Evolutionary conservation across 192 early-diverging fungal species (phyloP), one percentile per base, ranked within the genome.

Genomic region (Phycomyces nitens): DNA sequence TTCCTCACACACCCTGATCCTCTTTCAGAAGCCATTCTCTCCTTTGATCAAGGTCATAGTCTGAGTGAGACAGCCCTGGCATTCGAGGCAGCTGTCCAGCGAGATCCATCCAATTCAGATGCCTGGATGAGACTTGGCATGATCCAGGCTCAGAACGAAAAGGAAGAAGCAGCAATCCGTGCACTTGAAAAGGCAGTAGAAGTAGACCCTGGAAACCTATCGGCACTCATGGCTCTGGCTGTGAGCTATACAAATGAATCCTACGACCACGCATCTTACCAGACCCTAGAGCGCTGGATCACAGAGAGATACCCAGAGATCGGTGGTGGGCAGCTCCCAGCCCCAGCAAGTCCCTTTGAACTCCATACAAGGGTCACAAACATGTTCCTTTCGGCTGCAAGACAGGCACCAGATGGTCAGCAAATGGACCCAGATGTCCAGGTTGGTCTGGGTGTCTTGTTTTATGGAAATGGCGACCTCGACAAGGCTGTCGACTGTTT

Each of bases 401-500:
- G 92, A 38, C 66, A 61, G 47, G 85, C 76, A 24, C 76, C 83
- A 3, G 74, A 63, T 41, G 71, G 53, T n/a, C 60, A 62, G 39
- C 20, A 26, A 1, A 84, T 95, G 74, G 98, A 99, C 68, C 80
- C 94, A 0, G 94, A 95, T 63, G 92, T 99, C 1, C 98, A 99
- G 73, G 84, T 95, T 38, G 98, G 92, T 20, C 84, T 99, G 8
- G 98, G 98, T 5, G 92, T 99, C 12, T 77, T 99, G 61, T 99
- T 98, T 79, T 95, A 99, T 80, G 91, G 92, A 26, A 88, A 84
- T n/a, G 77, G 83, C 12, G 94, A 99, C 69, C 94, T 94, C 59
- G 86, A 90, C 53, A 99, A 99, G 78, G 96, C 98, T 2, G 84
- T 96, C 2, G 98, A 99, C 74, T 99, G 98, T 65, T 99, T 99